These are phyloP conservation scores for Mycena indigotica DNA, from an alignment of 768 basidiomycete species.

Conservation along the genomic window DNA sequence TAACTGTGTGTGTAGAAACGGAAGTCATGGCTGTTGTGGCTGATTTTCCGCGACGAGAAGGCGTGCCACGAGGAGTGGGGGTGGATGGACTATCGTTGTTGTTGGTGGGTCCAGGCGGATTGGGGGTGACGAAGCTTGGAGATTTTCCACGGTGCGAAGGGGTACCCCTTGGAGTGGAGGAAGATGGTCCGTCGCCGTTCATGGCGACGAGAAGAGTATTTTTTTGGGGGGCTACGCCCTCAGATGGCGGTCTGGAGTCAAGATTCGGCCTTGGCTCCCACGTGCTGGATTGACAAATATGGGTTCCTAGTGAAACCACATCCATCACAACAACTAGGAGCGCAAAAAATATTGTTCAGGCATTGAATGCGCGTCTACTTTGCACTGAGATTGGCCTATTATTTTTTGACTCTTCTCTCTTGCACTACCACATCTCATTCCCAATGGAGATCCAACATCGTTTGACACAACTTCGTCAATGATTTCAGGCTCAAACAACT, in stretches of 20 bases:
- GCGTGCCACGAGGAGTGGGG: conserved; percentile 55
- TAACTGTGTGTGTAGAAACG: conserved; percentile 51
- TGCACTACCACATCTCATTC: background rate
- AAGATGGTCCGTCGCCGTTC: conserved; percentile 36
- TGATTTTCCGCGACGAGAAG: conserved; percentile 65
- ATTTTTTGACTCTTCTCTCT: background rate
- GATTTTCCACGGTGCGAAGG: conserved; percentile 67
- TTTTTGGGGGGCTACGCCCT: conserved; percentile 13
- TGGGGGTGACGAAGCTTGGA: conserved; percentile 54
- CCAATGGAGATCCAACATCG: background rate
- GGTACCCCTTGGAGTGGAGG: conserved; percentile 56
- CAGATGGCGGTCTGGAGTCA: conserved; percentile 1
- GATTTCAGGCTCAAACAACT: too few species aligned
- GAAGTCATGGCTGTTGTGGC: conserved; percentile 51
- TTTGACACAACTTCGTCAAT: too few species aligned
- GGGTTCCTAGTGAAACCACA: background rate
- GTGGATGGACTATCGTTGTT: conserved; percentile 43
- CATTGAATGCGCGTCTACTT: background rate
- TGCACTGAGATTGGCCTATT: background rate
- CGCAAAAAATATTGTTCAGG: background rate
- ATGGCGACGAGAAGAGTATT: conserved; percentile 5
- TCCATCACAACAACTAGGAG: background rate
- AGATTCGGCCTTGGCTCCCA: background rate
- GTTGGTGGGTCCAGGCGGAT: conserved; percentile 45
- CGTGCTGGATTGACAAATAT: background rate